phyloP scores from a whole-genome alignment of 1,284 basidiomycete genomes.

The Fomes fomentarius region DNA sequence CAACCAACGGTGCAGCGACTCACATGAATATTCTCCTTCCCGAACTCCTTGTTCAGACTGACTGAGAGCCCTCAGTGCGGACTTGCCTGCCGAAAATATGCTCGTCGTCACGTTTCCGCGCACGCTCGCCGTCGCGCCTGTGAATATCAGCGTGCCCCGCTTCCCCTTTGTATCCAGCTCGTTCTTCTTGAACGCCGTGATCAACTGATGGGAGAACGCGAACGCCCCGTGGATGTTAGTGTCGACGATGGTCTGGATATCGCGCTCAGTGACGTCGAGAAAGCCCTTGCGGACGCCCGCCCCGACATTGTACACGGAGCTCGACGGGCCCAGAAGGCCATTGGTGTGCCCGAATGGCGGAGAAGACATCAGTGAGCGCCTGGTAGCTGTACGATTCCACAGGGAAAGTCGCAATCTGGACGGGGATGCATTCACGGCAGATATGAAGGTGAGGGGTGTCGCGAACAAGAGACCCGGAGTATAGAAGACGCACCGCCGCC shows the following conservation, averaged over 20 bases:
- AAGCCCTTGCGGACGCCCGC: slow-evolving; percentile 67
- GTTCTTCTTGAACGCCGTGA: slow-evolving; percentile 66
- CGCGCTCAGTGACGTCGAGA: slow-evolving; percentile 64
- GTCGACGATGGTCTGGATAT: slow-evolving; percentile 52
- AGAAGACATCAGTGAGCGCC: slow-evolving; percentile 58
- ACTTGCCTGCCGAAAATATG: slow-evolving; percentile 72
- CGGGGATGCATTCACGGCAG: too few relatives aligned
- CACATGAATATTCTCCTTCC: slow-evolving; percentile 78
- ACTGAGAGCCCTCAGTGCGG: slow-evolving; percentile 64
- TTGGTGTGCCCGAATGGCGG: slow-evolving; percentile 47
- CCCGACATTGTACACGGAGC: slow-evolving; percentile 71
- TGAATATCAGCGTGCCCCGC: slow-evolving; percentile 75
- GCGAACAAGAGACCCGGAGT: too few relatives aligned
- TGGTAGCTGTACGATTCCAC: slow-evolving; percentile 56
- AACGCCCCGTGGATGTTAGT: slow-evolving; percentile 66
- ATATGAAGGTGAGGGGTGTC: too few relatives aligned
- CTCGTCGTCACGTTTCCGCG: slow-evolving; percentile 70
- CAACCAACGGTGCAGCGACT: slow-evolving; percentile 19
- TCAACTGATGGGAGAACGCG: slow-evolving; percentile 66
- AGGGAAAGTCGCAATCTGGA: slow-evolving; percentile 64
- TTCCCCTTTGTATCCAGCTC: slow-evolving; percentile 48
- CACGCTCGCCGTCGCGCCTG: slow-evolving; percentile 73
- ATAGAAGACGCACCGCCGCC: slow-evolving; percentile 53
- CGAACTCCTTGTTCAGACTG: slow-evolving; percentile 83
- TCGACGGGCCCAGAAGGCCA: slow-evolving; percentile 51